Evolutionary conservation across 805 yeast species (phyloP), one percentile per base, ranked within the genome.

Genomic region (Ogataea degrootiae): DNA sequence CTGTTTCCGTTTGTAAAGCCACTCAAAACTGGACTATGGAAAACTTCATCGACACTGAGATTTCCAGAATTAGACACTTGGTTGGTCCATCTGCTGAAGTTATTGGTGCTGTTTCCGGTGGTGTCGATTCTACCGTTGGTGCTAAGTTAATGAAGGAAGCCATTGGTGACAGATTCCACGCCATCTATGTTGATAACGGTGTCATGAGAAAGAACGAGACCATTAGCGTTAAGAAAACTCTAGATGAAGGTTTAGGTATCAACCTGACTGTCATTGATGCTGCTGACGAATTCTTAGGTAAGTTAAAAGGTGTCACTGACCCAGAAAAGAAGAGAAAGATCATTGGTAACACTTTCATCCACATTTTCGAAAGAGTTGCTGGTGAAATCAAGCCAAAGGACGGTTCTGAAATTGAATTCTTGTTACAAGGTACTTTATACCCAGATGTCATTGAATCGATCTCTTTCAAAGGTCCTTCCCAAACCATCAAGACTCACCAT

Each of bases 321-420:
- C 99, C 99, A 48, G 99, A 94, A 76, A 88, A 88, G 83, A 94
- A 94, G 83, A 85, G 99, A 75, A 94, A 94, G 76, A 88, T 94
- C 71, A 94, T 94, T 66, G 99, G 99, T 68, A 87, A 94, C 78
- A 94, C 97, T 49, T 94, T 94, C 63, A 94, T 94, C 63, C 94
- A 89, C 63, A 96, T 94, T 44, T 94, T 94, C 62, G 99, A 94
- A 79, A 87, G 88, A 60, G 97, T 87, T 73, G 96, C 98, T 52
- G 91, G 86, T 59, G 80, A 82, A 66, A 91, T 94, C 69, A 82
- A 83, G 70, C 97, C 97, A 58, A 82, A 81, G 58, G 85, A 85
- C 59, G 96, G 94, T 57, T 82, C 85, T 56, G 96, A 90, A 61
- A 85, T 94, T 59, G 96, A 94, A 73, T 94, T 79, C 74, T 74